These are phyloP conservation scores for Sporobolus alterniflorus DNA, from an alignment of 202 grass and related monocot genomes.

Conservation along the genomic window DNA sequence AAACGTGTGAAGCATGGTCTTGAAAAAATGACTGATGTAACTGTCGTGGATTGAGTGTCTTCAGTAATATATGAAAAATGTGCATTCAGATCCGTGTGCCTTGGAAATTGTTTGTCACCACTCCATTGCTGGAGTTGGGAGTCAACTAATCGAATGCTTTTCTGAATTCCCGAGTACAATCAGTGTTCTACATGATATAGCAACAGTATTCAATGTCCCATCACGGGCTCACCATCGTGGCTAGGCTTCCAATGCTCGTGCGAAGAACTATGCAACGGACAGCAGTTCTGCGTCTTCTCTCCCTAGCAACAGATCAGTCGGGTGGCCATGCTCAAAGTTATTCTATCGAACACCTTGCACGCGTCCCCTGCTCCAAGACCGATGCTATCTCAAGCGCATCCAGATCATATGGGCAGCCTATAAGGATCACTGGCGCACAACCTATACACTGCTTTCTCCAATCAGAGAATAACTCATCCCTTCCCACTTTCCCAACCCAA, in stretches of 20 bases:
- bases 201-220: not conserved
- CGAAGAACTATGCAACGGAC: not conserved
- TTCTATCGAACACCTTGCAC: not conserved
- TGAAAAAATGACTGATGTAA: no score
- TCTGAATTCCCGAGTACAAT: no score
- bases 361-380: not conserved
- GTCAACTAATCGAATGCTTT: no score
- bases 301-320: not conserved
- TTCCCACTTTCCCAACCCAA: no score
- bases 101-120: no score
- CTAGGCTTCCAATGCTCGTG: not conserved
- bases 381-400: not conserved
- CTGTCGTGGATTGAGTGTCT: no score
- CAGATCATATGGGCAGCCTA: not conserved
- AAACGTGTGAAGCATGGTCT: no score
- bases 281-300: not conserved
- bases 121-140: no score
- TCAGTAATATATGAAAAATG: no score
- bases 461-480: no score
- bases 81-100: no score
- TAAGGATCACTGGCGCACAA: not conserved
- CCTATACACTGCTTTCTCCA: not conserved
- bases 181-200: not conserved
- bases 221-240: not conserved
- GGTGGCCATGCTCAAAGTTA: not conserved